Percentiles rank a stretch among this genome's conserved stretches.
Conservation (phyloP, 805 yeast genomes). For the Starmerella floris region DNA sequence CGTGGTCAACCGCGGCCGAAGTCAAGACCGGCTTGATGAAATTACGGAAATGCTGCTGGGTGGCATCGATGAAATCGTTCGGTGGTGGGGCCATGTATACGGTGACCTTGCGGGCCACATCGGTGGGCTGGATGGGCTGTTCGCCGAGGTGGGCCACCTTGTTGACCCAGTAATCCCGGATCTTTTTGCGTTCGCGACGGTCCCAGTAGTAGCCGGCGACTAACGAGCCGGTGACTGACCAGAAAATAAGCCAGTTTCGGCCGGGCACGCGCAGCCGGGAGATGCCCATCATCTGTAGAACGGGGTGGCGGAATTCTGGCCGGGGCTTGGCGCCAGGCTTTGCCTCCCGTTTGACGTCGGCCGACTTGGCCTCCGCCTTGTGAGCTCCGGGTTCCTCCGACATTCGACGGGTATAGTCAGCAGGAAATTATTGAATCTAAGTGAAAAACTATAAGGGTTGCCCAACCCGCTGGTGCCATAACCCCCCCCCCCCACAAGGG, state of each 20-base stretch:
- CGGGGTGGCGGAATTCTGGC: slow-evolving; percentile 41
- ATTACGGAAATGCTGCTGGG: slow-evolving; percentile 58
- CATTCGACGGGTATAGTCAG: no score
- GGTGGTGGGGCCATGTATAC: slow-evolving; percentile 96
- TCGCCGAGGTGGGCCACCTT: slow-evolving; percentile 43
- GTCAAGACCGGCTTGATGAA: slow-evolving; percentile 77
- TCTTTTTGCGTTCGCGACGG: slow-evolving; percentile 52
- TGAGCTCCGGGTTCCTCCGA: no score
- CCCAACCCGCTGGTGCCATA: no score
- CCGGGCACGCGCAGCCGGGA: slow-evolving; percentile 69
- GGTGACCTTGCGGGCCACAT: slow-evolving; percentile 59
- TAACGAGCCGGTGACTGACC: slow-evolving; percentile 51
- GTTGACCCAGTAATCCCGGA: slow-evolving; percentile 52
- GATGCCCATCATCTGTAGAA: slow-evolving; percentile 72
- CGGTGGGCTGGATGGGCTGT: slow-evolving; percentile 34
- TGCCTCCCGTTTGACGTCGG: not conserved
- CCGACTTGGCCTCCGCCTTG: not conserved
- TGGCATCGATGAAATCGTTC: slow-evolving; percentile 67
- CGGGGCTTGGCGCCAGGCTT: slow-evolving; percentile 3
- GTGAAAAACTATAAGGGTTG: no score
- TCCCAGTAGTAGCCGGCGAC: slow-evolving; percentile 76
- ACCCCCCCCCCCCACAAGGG: no score
- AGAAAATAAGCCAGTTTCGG: slow-evolving; percentile 84
- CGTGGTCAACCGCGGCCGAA: slow-evolving; percentile 74
- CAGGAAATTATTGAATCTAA: no score